A percentile compares a stretch with the other conserved stretches of the same genome.
These are phyloP conservation scores for Spiraea crenata DNA, from an alignment of 331 rosid genomes.

Conservation along the genomic window DNA sequence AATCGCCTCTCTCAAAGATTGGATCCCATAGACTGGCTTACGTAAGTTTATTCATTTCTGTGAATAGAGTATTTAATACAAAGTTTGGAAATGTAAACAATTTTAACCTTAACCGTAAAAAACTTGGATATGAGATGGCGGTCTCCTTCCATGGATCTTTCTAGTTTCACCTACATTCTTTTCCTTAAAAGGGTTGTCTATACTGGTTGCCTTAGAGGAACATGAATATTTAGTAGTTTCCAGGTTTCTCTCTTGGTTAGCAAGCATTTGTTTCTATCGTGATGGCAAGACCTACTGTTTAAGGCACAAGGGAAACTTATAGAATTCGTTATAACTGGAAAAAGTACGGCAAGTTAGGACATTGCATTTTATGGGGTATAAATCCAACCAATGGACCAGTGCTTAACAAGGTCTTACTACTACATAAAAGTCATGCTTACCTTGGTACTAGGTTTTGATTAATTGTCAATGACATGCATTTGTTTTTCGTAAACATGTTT, in stretches of 20 bases:
- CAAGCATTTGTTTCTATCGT: slow-evolving; percentile 10
- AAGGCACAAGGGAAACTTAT: not conserved
- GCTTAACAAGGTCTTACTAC: not conserved
- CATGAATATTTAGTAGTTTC: not conserved
- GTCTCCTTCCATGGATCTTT: slow-evolving; percentile 3
- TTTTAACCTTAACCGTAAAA: not conserved
- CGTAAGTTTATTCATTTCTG: slow-evolving; percentile 53
- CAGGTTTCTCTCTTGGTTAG: slow-evolving; percentile 14
- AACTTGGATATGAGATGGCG: not conserved
- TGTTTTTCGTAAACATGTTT: no score
- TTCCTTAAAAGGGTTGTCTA: not conserved
- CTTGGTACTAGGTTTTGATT: not conserved
- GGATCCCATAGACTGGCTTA: slow-evolving; percentile 99
- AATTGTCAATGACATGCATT: no score
- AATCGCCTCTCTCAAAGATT: slow-evolving; percentile 73
- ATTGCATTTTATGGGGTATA: not conserved
- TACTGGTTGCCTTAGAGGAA: not conserved
- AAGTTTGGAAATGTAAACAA: not conserved
- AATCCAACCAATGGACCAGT: not conserved
- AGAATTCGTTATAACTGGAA: not conserved
- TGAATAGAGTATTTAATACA: no score
- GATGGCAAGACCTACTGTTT: not conserved
- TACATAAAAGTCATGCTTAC: not conserved
- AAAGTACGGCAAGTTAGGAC: not conserved
- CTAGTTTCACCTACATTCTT: not conserved